These are phyloP conservation scores for Podospora bellae-mahoneyi DNA, from an alignment of 495 filamentous ascomycete species.

Conservation along the genomic window DNA sequence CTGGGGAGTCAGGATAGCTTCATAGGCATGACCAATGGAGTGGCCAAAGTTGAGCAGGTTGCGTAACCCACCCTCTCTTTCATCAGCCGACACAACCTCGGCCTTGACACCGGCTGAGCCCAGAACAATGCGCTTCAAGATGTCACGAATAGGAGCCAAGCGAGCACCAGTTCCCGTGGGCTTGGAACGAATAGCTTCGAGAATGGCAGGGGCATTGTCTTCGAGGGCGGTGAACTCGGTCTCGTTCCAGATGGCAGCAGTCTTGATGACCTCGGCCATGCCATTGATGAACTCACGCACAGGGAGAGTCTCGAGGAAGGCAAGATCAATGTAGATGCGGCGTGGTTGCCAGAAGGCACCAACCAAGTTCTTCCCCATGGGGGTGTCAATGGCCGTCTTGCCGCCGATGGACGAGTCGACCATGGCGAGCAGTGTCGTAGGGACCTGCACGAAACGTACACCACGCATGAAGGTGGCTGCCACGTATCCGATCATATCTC, in stretches of 20 bases:
- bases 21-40: slow-evolving; percentile 95
- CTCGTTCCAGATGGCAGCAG: slow-evolving; percentile 92
- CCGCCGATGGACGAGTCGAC: slow-evolving; percentile 98
- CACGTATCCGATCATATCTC: slow-evolving; percentile 95
- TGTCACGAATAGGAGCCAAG: slow-evolving; percentile 65
- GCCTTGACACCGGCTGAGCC: slow-evolving; percentile 90
- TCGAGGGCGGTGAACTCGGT: slow-evolving; percentile 83
- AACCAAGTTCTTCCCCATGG: slow-evolving; percentile 94
- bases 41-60: slow-evolving; percentile 98
- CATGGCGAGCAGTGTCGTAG: slow-evolving; percentile 93
- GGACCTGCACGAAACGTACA: slow-evolving; percentile 92
- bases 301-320: slow-evolving; percentile 87
- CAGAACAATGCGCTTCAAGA: slow-evolving; percentile 81
- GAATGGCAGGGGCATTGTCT: slow-evolving; percentile 68
- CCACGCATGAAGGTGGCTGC: slow-evolving; percentile 98
- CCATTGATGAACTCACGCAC: slow-evolving; percentile 95
- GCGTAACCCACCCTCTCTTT: slow-evolving; percentile 88
- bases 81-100: slow-evolving; percentile 86
- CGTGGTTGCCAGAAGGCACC: slow-evolving; percentile 96
- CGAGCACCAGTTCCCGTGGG: slow-evolving; percentile 49
- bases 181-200: slow-evolving; percentile 64
- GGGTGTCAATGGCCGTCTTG: slow-evolving; percentile 96
- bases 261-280: slow-evolving; percentile 98
- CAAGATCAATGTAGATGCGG: slow-evolving; percentile 89
- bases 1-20: slow-evolving; percentile 92